These are phyloP conservation scores for Entonaema liquescens DNA, from an alignment of 495 filamentous ascomycete species.

Conservation along the genomic window DNA sequence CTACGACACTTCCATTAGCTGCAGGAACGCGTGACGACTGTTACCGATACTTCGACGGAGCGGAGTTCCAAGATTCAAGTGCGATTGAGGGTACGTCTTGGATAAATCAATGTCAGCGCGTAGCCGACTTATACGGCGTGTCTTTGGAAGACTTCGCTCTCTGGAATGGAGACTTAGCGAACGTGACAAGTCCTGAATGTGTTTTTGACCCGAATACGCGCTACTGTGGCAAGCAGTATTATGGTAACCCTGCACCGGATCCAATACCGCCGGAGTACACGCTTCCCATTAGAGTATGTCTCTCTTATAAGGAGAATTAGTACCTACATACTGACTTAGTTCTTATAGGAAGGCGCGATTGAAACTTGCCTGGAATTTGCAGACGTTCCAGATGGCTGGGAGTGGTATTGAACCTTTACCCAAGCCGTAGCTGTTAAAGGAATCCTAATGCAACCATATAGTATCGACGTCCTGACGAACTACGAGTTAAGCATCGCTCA, in stretches of 20 bases:
- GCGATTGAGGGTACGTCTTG: background rate
- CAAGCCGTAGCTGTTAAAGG: too few relatives aligned
- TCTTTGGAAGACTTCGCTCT: background rate
- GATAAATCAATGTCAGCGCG: background rate
- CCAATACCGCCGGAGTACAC: background rate
- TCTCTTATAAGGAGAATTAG: background rate
- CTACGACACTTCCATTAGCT: background rate
- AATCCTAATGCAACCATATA: background rate
- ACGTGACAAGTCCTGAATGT: slow-evolving; percentile 47
- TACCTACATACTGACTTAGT: background rate
- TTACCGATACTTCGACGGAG: background rate
- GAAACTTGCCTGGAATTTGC: background rate
- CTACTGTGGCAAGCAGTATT: slow-evolving; percentile 55
- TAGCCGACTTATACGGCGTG: background rate
- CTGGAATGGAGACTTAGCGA: slow-evolving; percentile 1
- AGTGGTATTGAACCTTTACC: too few relatives aligned
- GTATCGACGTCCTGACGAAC: background rate
- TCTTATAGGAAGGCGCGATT: background rate
- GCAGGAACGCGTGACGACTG: slow-evolving; percentile 1
- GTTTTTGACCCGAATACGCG: slow-evolving; percentile 63
- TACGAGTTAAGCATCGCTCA: background rate
- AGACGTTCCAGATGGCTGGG: background rate
- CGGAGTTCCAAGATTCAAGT: background rate
- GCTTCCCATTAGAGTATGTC: background rate
- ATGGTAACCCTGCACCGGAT: background rate